phyloP scores from a whole-genome alignment of 345 rosid genomes.

The Eucalyptus marginata region DNA sequence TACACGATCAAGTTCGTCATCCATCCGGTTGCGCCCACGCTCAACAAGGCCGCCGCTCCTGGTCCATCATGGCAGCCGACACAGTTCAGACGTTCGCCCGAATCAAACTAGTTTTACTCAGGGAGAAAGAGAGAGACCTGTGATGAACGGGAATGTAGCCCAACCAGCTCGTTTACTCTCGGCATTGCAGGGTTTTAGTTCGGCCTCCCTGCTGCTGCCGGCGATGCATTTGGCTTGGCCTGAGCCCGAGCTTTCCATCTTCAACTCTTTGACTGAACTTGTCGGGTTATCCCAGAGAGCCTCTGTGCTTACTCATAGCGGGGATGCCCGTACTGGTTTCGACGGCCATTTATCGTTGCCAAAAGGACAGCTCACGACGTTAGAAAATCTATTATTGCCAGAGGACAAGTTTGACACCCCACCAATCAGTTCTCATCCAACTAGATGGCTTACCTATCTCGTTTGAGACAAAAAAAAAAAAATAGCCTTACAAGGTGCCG shows the following conservation, averaged over 20 bases:
- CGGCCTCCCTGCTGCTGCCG: not conserved
- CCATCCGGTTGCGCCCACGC: slow-evolving; percentile 14
- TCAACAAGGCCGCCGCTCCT: not conserved
- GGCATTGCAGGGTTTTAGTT: not conserved
- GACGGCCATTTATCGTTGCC: not conserved
- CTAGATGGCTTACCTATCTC: not conserved
- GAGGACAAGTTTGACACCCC: not conserved
- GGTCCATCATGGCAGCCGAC: not conserved
- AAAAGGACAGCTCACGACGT: not conserved
- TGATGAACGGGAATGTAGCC: slow-evolving; percentile 41
- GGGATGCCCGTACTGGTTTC: not conserved
- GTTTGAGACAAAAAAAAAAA: not conserved
- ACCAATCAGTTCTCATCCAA: not conserved
- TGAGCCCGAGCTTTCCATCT: not conserved
- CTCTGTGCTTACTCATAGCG: not conserved
- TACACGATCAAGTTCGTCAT: slow-evolving; percentile 12
- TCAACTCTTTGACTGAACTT: not conserved
- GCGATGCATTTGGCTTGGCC: not conserved
- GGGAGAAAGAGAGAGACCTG: slow-evolving; percentile 8
- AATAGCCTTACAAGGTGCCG: not conserved
- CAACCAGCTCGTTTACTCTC: slow-evolving; percentile 20
- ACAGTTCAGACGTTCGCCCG: not conserved
- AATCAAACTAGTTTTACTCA: not conserved
- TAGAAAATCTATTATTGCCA: not conserved
- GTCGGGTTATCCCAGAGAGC: not conserved